Evolutionary conservation across 2,329 filamentous ascomycete genomes (phyloP).

Genomic region (Fusarium sp.): DNA sequence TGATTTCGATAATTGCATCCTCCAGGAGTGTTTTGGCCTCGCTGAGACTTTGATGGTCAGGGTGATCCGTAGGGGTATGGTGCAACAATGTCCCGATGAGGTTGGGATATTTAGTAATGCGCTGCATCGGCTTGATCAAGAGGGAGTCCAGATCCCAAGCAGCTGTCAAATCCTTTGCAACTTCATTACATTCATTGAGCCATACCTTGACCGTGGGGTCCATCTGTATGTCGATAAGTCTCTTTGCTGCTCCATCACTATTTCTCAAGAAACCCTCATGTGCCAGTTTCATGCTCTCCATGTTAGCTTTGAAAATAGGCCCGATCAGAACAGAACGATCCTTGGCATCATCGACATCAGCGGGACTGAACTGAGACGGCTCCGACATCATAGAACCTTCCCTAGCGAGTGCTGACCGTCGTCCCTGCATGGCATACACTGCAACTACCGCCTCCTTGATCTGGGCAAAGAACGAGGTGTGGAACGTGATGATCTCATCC

Average conservation of each 20-base stretch:
- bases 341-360: slow-evolving; percentile 63
- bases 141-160: slow-evolving; percentile 96
- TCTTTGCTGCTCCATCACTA: slow-evolving; percentile 71
- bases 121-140: slow-evolving; percentile 96
- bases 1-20: slow-evolving; percentile 84
- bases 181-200: slow-evolving; percentile 92
- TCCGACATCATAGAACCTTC: slow-evolving; percentile 59
- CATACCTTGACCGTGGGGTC: slow-evolving; percentile 79
- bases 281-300: slow-evolving; percentile 70
- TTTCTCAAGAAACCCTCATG: slow-evolving; percentile 74
- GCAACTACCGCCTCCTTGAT: slow-evolving; percentile 84
- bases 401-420: slow-evolving; percentile 57
- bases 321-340: slow-evolving; percentile 67
- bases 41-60: slow-evolving; percentile 77
- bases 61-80: slow-evolving; percentile 83
- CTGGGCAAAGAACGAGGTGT: slow-evolving; percentile 80
- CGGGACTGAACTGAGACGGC: slow-evolving; percentile 53
- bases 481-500: slow-evolving; percentile 89
- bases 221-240: slow-evolving; percentile 71
- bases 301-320: slow-evolving; percentile 66
- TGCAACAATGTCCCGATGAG: slow-evolving; percentile 84
- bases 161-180: slow-evolving; percentile 89
- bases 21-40: slow-evolving; percentile 66
- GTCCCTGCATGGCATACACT: slow-evolving; percentile 77
- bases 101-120: slow-evolving; percentile 92